Evolutionary conservation across 495 filamentous ascomycete genomes (phyloP), one percentile per base, ranked within the genome.

Genomic region (Emericellopsis terricola): DNA sequence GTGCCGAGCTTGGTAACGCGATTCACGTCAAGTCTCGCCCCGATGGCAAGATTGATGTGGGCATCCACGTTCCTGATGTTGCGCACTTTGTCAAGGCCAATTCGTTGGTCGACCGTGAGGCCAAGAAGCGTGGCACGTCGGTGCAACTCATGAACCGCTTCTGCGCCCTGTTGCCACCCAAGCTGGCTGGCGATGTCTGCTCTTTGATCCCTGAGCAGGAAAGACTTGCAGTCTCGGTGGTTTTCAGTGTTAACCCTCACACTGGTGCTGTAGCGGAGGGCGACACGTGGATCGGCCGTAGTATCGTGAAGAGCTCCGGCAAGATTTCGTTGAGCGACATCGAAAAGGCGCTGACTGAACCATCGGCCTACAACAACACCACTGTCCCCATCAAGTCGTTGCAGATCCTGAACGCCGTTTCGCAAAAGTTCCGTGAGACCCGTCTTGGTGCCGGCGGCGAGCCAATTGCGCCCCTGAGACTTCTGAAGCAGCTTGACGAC

Each of bases 81-180:
- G 81, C 89, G 29, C 84, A 96, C 53, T 97, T 97, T 40, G 81
- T 97, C 50, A 96, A 96, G 62, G 64, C 73, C 23, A 93, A 91
- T 62, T 94, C 89, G 15, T 68, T 97, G 32, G 87, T 94, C 20
- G 89, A 97, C 49, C 78, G 89, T 28, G 89, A 97, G 59, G 89
- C 89, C 1, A 93, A 91, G 71, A 97, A 97, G 64, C 78, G 89
- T 19, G 91, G 87, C 37, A 96, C 89, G 33, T 86, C 81, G 23
- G 89, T 97, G 11, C 85, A 96, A 44, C 61, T 97, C 33, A 77
- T 92, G 54, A 86, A 93, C 56, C 72, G 84, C 16, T 71, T 80
- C 35, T 93, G 93, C 48, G 82, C 86, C 42, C 70, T 97, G 70
- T 69, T 97, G 29, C 89, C 89, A 11, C 64, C 78, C 0, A 81